Percentiles rank a stretch among this genome's conserved stretches.
Conservation (phyloP, 2,329 filamentous ascomycete species). For the Neoarthrinium moseri region DNA sequence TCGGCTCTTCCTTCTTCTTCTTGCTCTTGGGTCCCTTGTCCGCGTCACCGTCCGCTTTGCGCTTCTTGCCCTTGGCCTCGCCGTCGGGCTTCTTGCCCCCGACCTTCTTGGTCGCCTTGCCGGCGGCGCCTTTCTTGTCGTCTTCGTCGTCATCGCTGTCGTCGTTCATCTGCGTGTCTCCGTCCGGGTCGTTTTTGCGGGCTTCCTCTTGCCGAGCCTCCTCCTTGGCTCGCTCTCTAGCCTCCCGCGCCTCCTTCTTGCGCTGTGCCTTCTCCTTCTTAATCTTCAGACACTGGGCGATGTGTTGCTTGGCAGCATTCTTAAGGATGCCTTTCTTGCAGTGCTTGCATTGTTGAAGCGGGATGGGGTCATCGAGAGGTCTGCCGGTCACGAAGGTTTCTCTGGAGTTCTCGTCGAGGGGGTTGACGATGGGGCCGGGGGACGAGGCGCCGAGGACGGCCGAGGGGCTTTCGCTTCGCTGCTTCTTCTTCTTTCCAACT, state of each 20-base stretch:
- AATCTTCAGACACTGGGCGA: slow-evolving; percentile 77
- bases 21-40: slow-evolving; percentile 84
- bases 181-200: slow-evolving; percentile 48
- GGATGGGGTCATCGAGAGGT: slow-evolving; percentile 76
- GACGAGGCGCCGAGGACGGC: slow-evolving; percentile 40
- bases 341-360: slow-evolving; percentile 85
- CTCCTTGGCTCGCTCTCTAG: slow-evolving; percentile 64
- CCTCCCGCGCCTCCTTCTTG: slow-evolving; percentile 74
- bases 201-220: slow-evolving; percentile 57
- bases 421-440: slow-evolving; percentile 59
- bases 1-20: slow-evolving; percentile 93
- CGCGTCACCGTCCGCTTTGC: slow-evolving; percentile 72
- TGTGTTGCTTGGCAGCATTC: slow-evolving; percentile 73
- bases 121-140: slow-evolving; percentile 40
- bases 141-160: slow-evolving; percentile 49
- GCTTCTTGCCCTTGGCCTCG: slow-evolving; percentile 72
- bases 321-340: slow-evolving; percentile 88
- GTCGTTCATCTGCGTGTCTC: slow-evolving; percentile 34
- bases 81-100: slow-evolving; percentile 63
- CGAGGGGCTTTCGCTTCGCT: slow-evolving; percentile 37
- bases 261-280: slow-evolving; percentile 80
- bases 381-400: slow-evolving; percentile 80
- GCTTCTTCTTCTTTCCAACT: slow-evolving; percentile 52
- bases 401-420: slow-evolving; percentile 72
- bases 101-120: slow-evolving; percentile 58